Evolutionary conservation across 176 grass and related monocot genomes (phyloP), one percentile per base, ranked within the genome.

Genomic region (Musa itinerans): DNA sequence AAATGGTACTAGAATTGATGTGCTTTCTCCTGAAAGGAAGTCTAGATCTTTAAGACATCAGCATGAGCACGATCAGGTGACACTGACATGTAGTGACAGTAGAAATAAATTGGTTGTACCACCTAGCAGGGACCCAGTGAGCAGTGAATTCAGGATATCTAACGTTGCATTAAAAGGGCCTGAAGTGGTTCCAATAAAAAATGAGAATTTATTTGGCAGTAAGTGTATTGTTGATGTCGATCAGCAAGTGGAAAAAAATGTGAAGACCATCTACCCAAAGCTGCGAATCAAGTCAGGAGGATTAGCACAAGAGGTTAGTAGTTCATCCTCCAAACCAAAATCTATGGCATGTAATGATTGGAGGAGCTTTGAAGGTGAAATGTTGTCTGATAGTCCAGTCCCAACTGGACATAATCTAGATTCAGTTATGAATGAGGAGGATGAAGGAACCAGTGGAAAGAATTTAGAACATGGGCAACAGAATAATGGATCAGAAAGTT

Each of bases 271-370:
- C 63, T 80, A 75, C 29, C 75, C 79, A 67, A 98, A 85, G 85
- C 56, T 93, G 21, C 88, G 80, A 71, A 66, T 98, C 57, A 98
- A 81, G 73, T 81, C 90, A 77, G 88, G 84, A 79, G 72, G 84
- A 58, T 80, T 82, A 79, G 65, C n/a, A 78, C 75, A 86, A 65
- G 80, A 76, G 78, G 71, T 64, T 65, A 9, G 4, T 24, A 34
- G 53, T 88, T 83, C 81, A 51, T 72, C 69, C n/a, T 78, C 76
- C 74, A 87, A 83, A 53, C 83, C 72, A 83, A 85, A 63, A 75
- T 76, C 53, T 82, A 19, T 61, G 70, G 75, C 54, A 74, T 50
- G 63, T 72, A 75, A 66, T 48, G 80, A 52, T 78, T 25, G 48
- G 64, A 52, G 65, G 26, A 86, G 52, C 17, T 64, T 68, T 8